These are phyloP conservation scores for Amborella trichopoda DNA, from an alignment of 164 flowering plant genomes.

Conservation along the genomic window DNA sequence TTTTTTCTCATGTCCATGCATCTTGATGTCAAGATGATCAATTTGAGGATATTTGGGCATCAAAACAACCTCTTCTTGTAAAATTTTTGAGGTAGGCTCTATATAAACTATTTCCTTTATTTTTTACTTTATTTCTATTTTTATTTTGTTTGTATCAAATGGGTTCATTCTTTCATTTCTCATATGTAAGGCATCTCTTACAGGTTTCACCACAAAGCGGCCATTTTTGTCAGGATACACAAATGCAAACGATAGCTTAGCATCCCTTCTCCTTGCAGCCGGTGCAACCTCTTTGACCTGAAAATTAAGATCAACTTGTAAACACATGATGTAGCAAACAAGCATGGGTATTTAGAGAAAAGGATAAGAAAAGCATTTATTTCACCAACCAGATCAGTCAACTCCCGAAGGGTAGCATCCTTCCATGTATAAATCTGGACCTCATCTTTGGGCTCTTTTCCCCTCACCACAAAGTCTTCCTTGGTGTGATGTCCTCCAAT, in stretches of 20 bases:
- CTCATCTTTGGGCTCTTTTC: conserved; percentile 93
- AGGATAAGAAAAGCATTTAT: background rate
- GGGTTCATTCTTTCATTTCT: too few species aligned
- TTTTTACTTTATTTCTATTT: too few species aligned
- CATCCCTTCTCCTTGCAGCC: conserved; percentile 83
- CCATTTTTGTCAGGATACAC: conserved; percentile 91
- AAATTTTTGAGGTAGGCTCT: too few species aligned
- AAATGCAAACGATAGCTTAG: conserved; percentile 86
- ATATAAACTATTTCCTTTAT: too few species aligned
- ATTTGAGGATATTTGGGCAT: too few species aligned
- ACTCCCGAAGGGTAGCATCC: conserved; percentile 93
- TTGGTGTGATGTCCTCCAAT: conserved; percentile 68
- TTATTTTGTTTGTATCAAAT: too few species aligned
- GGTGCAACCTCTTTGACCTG: conserved; percentile 97
- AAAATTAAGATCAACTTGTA: conserved; percentile 6
- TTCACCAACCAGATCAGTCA: conserved; percentile 72
- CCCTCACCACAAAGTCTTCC: conserved; percentile 80
- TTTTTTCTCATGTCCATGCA: too few species aligned
- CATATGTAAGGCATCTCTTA: too few species aligned
- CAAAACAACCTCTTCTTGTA: too few species aligned
- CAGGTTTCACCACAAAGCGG: conserved; percentile 64
- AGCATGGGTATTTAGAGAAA: background rate
- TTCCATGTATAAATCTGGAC: conserved; percentile 99
- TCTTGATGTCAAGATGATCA: too few species aligned
- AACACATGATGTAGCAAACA: background rate